These are phyloP conservation scores for Solanum boliviense DNA, from an alignment of 257 asterid genomes.

Conservation along the genomic window DNA sequence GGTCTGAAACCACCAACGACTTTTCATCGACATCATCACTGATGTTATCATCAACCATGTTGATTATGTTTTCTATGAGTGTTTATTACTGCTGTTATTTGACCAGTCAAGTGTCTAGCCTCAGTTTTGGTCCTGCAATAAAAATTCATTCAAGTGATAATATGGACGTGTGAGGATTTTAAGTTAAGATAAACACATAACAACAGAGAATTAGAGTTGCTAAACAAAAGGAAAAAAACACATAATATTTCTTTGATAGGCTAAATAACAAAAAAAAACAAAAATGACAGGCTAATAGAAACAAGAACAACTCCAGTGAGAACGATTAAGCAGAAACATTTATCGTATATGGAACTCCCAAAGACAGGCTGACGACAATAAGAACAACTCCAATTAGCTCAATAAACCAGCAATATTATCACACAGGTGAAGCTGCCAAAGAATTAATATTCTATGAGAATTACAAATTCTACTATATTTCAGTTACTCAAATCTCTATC, in stretches of 20 bases:
- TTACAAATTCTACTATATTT: background rate
- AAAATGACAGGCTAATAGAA: background rate
- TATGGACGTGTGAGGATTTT: background rate
- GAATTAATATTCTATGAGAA: background rate
- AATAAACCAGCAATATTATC: background rate
- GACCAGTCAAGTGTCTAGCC: background rate
- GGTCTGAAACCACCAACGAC: slow-evolving; percentile 5
- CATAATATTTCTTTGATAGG: background rate
- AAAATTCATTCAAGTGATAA: background rate
- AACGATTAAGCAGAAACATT: background rate
- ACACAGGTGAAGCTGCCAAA: background rate
- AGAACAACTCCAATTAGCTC: background rate
- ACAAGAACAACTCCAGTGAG: background rate
- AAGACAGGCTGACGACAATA: background rate
- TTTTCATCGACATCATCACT: slow-evolving; percentile 16
- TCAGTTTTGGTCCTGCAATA: background rate
- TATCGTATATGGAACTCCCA: background rate
- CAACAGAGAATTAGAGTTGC: background rate
- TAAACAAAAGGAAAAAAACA: background rate
- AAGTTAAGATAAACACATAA: background rate
- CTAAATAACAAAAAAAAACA: background rate
- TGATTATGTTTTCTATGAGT: background rate
- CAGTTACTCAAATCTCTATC: background rate
- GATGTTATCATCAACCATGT: slow-evolving; percentile 28
- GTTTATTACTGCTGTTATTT: background rate